Conservation (phyloP, 2,329 filamentous ascomycete genomes). For the Xylaria arbuscula region DNA sequence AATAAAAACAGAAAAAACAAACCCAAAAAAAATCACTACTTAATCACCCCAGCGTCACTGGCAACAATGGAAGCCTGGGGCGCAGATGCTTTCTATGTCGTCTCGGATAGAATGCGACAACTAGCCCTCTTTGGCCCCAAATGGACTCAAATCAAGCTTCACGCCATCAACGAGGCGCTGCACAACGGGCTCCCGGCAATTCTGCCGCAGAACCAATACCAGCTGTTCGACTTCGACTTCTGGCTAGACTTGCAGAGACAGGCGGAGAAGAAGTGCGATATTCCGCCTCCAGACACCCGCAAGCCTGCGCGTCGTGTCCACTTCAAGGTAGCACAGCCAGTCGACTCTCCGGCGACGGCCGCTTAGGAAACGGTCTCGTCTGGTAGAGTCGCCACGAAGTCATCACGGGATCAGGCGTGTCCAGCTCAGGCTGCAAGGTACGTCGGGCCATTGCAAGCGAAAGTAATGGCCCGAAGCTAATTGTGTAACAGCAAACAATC, state of each 20-base stretch:
- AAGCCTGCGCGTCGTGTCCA: neutral
- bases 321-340: no score
- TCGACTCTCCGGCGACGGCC: neutral
- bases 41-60: neutral
- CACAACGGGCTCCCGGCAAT: neutral
- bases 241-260: neutral
- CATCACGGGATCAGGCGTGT: neutral
- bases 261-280: neutral
- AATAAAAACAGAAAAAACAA: neutral
- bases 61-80: neutral
- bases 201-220: neutral
- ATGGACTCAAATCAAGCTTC: constrained; percentile 1
- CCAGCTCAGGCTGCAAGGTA: neutral
- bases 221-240: neutral
- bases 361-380: constrained; percentile 17
- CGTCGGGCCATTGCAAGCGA: neutral
- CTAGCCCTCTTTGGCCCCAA: neutral
- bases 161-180: neutral
- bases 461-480: neutral
- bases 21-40: neutral
- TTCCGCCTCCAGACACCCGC: neutral
- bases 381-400: neutral
- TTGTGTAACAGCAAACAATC: neutral
- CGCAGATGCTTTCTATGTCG: neutral
- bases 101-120: neutral